Evolutionary conservation across 73 alveolate genomes (phyloP), one percentile per base, ranked within the genome.

Genomic region (Paraurostyla sp.): DNA sequence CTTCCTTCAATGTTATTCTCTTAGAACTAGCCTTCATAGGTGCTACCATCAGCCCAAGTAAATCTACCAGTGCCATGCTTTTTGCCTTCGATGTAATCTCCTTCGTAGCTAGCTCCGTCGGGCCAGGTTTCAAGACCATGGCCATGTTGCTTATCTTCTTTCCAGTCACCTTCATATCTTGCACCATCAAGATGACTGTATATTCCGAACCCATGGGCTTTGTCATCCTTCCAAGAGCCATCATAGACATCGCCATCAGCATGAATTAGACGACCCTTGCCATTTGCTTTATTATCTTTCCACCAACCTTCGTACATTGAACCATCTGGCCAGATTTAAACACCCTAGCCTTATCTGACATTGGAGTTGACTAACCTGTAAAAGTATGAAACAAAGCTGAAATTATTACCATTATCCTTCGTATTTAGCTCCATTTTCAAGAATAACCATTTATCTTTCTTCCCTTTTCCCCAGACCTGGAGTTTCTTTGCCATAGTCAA

Each of bases 11-110:
- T 75, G 57, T 75, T 75, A 46, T 75, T 75, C 33, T 75, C 87
- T 36, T 46, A 49, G 33, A 75, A 75, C 57, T 75, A 35, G 4
- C 87, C 87, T 7, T 43, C 33, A 46, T 75, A 75, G 15, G 87
- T 75, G 46, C 73, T 46, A 2, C 87, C 87, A 49, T 75, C 87
- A 23, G 87, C 87, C 87, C 87, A 75, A 9, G 91, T 91, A 82
- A 75, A 94, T 16, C 54, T 41, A 50, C 98, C 98, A 25, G 90
- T 85, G 43, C 98, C 98, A 58, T 94, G 87, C 68, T 76, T 91
- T 50, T 91, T 89, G 83, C 93, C 89, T 83, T 94, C 80, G 29
- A 11, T 49, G 71, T 80, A 94, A 51, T 88, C 88, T 11, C 98
- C 98, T 58, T 89, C 95, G 88, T 94, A 94, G 43, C 73, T 46